These are phyloP conservation scores for Exophiala xenobiotica DNA, from an alignment of 2,329 filamentous ascomycete genomes.

Conservation along the genomic window DNA sequence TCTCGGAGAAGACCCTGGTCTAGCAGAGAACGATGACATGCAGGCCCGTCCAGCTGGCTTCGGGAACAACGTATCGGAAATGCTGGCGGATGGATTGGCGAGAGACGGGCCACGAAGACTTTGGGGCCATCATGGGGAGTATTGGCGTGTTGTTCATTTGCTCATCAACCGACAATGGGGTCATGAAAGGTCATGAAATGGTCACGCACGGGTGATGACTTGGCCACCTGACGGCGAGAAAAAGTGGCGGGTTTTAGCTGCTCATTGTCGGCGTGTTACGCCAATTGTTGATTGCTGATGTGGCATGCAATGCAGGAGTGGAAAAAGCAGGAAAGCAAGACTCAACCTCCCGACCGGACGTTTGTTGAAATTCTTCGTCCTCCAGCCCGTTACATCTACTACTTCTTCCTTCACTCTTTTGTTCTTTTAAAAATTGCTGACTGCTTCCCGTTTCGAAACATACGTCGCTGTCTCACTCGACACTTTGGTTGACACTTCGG, in stretches of 20 bases:
- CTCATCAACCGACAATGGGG: conserved; percentile 1
- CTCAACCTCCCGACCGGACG: not conserved
- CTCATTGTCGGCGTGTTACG: too few relatives aligned
- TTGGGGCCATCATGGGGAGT: conserved; percentile 9
- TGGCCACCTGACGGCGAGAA: conserved; percentile 23
- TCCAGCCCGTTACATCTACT: too few relatives aligned
- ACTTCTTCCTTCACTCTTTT: not conserved
- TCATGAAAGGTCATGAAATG: not conserved
- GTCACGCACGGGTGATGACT: conserved; percentile 3
- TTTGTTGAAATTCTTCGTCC: too few relatives aligned
- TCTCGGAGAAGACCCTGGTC: conserved; percentile 8
- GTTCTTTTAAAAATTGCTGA: not conserved
- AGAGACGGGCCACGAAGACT: conserved; percentile 11
- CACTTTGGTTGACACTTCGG: not conserved
- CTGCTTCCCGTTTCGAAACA: conserved; percentile 1
- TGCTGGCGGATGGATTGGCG: conserved; percentile 16
- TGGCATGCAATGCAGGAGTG: conserved; percentile 2
- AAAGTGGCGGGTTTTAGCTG: too few relatives aligned
- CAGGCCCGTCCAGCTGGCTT: conserved; percentile 4
- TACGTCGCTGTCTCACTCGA: conserved; percentile 10
- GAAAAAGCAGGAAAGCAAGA: not conserved
- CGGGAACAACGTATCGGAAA: conserved; percentile 11
- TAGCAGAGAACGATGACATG: conserved; percentile 8
- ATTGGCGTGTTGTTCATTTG: conserved; percentile 10
- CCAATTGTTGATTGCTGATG: conserved; percentile 7